Conservation (phyloP, 2,329 filamentous ascomycete genomes). For the Colletotrichum musae region DNA sequence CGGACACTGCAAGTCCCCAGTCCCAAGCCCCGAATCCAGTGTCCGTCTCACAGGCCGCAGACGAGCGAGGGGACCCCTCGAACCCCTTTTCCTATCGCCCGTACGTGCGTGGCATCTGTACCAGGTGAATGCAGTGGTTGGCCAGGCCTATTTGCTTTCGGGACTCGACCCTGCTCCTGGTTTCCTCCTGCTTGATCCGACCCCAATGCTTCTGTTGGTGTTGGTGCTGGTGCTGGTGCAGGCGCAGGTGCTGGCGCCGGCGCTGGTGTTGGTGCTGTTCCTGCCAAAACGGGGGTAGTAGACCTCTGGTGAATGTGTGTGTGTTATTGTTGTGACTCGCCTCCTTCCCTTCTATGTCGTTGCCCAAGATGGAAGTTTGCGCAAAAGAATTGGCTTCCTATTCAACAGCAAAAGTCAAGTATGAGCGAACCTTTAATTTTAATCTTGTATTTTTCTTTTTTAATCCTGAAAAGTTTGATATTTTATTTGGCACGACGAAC, state of each 20-base stretch:
- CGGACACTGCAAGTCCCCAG: not conserved
- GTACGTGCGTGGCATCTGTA: not conserved
- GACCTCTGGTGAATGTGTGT: not conserved
- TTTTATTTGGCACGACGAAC: conserved; percentile 4
- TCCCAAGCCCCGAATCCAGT: not conserved
- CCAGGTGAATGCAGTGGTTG: not conserved
- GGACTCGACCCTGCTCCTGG: not conserved
- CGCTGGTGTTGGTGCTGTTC: not conserved
- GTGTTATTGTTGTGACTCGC: not conserved
- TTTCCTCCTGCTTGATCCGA: not conserved
- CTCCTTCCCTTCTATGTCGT: not conserved
- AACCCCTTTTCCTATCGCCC: conserved; percentile 14
- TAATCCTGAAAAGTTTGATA: not conserved
- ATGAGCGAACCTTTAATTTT: conserved; percentile 1
- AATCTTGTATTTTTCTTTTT: conserved; percentile 21
- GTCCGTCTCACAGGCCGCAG: not conserved
- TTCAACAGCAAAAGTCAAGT: not conserved
- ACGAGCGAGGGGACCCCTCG: not conserved
- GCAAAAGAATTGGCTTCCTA: not conserved
- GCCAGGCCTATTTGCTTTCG: not conserved
- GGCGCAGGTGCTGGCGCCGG: not conserved
- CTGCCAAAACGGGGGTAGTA: not conserved
- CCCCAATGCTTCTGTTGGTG: not conserved
- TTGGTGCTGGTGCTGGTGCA: not conserved
- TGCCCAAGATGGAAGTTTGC: conserved; percentile 8